Conservation (phyloP, 2,329 filamentous ascomycete genomes). For the Macrophomina tecta region DNA sequence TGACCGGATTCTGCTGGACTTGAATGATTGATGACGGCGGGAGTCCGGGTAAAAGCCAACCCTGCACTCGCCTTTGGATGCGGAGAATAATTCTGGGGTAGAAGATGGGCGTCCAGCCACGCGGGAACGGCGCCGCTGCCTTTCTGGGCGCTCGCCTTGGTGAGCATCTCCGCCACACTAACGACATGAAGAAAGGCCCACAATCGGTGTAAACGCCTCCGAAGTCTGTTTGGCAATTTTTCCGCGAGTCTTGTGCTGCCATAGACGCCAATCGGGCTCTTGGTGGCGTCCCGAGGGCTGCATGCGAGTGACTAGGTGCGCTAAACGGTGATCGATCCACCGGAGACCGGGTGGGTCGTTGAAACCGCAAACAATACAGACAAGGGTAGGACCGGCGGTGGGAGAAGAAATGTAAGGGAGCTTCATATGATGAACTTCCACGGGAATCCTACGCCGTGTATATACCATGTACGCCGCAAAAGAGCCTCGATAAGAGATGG, state of each 20-base stretch:
- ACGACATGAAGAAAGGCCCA: slow-evolving; percentile 3
- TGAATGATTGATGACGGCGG: slow-evolving; percentile 3
- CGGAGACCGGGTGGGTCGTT: slow-evolving; percentile 8
- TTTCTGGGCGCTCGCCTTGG: slow-evolving; percentile 1
- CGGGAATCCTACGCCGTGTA: slow-evolving; percentile 1
- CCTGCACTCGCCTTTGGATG: slow-evolving; percentile 5
- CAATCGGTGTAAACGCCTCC: background rate
- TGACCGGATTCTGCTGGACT: slow-evolving; percentile 4
- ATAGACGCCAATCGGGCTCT: slow-evolving; percentile 7
- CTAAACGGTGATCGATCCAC: slow-evolving; percentile 22
- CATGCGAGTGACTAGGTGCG: slow-evolving; percentile 10
- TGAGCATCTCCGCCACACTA: slow-evolving; percentile 11
- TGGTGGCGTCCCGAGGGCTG: background rate
- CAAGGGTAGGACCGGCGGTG: slow-evolving; percentile 5
- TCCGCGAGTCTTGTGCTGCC: slow-evolving; percentile 16
- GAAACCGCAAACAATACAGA: background rate
- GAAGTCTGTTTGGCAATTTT: slow-evolving; percentile 1
- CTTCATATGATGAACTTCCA: background rate
- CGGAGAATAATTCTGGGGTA: slow-evolving; percentile 16
- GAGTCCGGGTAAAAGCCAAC: slow-evolving; percentile 10
- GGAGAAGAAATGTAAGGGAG: background rate
- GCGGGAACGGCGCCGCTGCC: background rate
- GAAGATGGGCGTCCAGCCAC: background rate
- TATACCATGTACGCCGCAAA: slow-evolving; percentile 15
- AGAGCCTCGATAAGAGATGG: slow-evolving; percentile 8